Evolutionary conservation across 73 alveolate genomes (phyloP).

Genomic region (Urostyla sp.): DNA sequence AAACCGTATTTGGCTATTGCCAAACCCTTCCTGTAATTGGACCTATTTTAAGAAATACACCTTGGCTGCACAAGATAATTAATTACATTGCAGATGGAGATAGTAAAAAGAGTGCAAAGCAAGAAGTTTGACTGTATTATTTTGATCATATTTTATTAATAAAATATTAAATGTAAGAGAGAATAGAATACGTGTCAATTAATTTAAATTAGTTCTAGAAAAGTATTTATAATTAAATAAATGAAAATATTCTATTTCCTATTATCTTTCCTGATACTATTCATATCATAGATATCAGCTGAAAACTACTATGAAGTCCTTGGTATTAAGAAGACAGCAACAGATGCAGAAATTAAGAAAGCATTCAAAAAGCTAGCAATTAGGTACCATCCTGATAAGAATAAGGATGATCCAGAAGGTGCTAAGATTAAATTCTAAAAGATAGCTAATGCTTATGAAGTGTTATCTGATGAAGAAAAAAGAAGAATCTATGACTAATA

Average conservation of each 20-base stretch:
- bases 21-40: slow-evolving; percentile 66
- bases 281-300: slow-evolving; percentile 1
- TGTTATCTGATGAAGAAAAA: slow-evolving; percentile 84
- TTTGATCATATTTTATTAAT: neutral
- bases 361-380: slow-evolving; percentile 76
- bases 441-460: slow-evolving; percentile 78
- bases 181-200: neutral
- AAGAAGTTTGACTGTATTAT: slow-evolving; percentile 22
- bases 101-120: slow-evolving; percentile 20
- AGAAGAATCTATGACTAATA: slow-evolving; percentile 79
- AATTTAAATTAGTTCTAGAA: neutral
- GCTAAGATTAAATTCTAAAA: slow-evolving; percentile 71
- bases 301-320: slow-evolving; percentile 67
- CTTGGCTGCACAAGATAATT: neutral
- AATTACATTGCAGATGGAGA: neutral
- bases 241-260: neutral
- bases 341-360: slow-evolving; percentile 70
- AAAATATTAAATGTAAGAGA: too few species aligned
- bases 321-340: slow-evolving; percentile 76
- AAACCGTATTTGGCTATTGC: slow-evolving; percentile 53
- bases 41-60: slow-evolving; percentile 39
- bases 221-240: too few species aligned
- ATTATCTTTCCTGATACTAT: neutral
- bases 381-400: slow-evolving; percentile 83
- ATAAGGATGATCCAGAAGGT: slow-evolving; percentile 78